A percentile compares a stretch with the other conserved stretches of the same genome.
phyloP scores from a whole-genome alignment of 2,329 filamentous ascomycete species.

The Calonectria pteridis region DNA sequence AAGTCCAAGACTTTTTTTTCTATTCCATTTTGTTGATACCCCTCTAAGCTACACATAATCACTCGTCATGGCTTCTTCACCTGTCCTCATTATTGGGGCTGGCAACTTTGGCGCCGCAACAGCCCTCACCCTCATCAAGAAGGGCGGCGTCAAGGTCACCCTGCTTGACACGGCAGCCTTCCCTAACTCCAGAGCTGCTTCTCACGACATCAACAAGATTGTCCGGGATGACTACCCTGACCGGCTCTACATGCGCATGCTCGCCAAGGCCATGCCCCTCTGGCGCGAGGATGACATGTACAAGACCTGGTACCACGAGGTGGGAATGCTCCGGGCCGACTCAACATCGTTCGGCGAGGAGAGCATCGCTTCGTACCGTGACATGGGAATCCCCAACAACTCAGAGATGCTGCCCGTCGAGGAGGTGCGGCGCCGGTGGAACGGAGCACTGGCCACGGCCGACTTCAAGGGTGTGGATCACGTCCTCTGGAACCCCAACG shows the following conservation, averaged over 20 bases:
- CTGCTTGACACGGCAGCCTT: constrained; percentile 52
- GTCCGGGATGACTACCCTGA: constrained; percentile 58
- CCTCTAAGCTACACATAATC: neutral
- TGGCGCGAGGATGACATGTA: constrained; percentile 63
- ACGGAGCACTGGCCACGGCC: constrained; percentile 68
- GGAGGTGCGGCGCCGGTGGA: constrained; percentile 67
- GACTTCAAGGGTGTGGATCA: constrained; percentile 68
- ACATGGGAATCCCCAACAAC: constrained; percentile 54
- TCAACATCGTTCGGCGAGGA: constrained; percentile 57
- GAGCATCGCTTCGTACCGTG: constrained; percentile 55
- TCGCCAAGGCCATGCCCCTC: constrained; percentile 54
- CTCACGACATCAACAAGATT: constrained; percentile 62
- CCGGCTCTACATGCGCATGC: constrained; percentile 55
- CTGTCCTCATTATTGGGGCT: constrained; percentile 56
- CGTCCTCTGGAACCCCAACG: constrained; percentile 68
- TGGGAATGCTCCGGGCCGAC: constrained; percentile 64
- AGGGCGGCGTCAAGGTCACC: constrained; percentile 47
- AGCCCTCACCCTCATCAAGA: constrained; percentile 50
- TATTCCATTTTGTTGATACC: constrained; percentile 6
- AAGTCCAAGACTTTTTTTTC: constrained; percentile 22
- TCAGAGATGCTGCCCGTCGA: constrained; percentile 58
- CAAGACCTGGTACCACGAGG: constrained; percentile 66
- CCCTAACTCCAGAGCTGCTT: constrained; percentile 56
- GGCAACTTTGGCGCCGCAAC: constrained; percentile 60
- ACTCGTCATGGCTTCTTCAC: constrained; percentile 28